Percentiles rank a stretch among this genome's conserved stretches.
These are phyloP conservation scores for Saturnispora hagleri DNA, from an alignment of 805 yeast species.

Conservation along the genomic window DNA sequence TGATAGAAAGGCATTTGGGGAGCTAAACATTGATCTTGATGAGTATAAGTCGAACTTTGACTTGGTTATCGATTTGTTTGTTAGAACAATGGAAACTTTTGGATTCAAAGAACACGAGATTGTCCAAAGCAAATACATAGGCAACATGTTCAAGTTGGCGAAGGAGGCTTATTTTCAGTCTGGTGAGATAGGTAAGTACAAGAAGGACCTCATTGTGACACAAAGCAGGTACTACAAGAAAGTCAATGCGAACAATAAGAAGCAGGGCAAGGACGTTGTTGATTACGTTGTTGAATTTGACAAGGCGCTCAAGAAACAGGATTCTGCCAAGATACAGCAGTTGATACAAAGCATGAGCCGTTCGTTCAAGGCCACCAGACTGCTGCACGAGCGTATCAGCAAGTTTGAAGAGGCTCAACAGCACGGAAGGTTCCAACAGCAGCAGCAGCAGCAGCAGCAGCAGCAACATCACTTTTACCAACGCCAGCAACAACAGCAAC, in stretches of 20 bases:
- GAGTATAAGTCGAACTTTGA: constrained; percentile 21
- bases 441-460: constrained; percentile 40
- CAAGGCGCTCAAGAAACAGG: constrained; percentile 13
- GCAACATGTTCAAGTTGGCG: constrained; percentile 17
- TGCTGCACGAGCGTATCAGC: constrained; percentile 27
- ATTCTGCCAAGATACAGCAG: constrained; percentile 32
- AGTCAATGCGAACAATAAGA: neutral
- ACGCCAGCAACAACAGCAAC: constrained; percentile 25
- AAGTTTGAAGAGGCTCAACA: constrained; percentile 17
- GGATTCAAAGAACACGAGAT: constrained; percentile 18
- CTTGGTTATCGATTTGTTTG: constrained; percentile 16
- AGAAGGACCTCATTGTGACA: neutral
- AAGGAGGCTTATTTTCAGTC: constrained; percentile 18
- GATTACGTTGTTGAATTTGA: constrained; percentile 14
- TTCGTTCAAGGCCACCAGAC: constrained; percentile 32
- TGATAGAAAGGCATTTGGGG: constrained; percentile 15
- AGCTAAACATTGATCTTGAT: constrained; percentile 11
- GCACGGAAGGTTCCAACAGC: constrained; percentile 30
- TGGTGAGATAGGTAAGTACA: constrained; percentile 6
- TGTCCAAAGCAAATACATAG: constrained; percentile 15
- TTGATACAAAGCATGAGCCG: constrained; percentile 28
- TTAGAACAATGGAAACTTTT: constrained; percentile 12
- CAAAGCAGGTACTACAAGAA: constrained; percentile 11
- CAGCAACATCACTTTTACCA: constrained; percentile 27
- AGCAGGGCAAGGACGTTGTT: constrained; percentile 7